A percentile compares a stretch with the other conserved stretches of the same genome.
phyloP scores from a whole-genome alignment of 805 yeast genomes.

The Brettanomyces bruxellensis region DNA sequence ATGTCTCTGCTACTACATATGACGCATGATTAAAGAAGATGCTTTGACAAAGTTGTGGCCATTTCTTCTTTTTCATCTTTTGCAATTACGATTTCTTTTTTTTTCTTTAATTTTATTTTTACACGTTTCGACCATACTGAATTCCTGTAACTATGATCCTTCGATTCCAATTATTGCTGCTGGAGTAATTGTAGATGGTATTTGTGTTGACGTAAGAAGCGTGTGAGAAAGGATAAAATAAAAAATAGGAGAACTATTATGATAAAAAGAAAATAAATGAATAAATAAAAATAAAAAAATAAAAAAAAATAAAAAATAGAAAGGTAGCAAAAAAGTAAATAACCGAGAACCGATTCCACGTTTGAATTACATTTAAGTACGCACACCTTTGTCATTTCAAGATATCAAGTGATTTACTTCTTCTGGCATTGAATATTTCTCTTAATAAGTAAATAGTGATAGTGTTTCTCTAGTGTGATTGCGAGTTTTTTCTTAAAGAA shows the following conservation, averaged over 20 bases:
- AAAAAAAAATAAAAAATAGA: background rate
- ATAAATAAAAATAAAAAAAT: background rate
- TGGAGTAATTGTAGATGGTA: no score
- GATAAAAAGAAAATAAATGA: background rate
- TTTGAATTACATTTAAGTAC: background rate
- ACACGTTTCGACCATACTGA: no score
- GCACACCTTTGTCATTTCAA: no score
- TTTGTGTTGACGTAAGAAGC: no score
- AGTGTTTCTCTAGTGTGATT: no score
- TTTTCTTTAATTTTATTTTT: background rate
- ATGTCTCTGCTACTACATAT: constrained; percentile 91
- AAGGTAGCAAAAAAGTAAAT: background rate
- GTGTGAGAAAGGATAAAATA: no score
- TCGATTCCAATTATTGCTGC: no score
- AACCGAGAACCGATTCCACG: background rate
- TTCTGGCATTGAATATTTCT: no score
- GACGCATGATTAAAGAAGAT: constrained; percentile 52
- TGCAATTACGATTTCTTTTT: background rate
- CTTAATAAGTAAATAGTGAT: no score
- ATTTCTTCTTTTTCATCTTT: background rate
- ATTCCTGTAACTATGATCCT: no score
- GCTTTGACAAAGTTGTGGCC: background rate
- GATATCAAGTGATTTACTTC: no score
- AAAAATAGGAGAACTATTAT: background rate
- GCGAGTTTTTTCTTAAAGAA: no score